A percentile compares a stretch with the other conserved stretches of the same genome.
These are phyloP conservation scores for Kingdonia uniflora DNA, from an alignment of 164 flowering plant genomes.

Conservation along the genomic window DNA sequence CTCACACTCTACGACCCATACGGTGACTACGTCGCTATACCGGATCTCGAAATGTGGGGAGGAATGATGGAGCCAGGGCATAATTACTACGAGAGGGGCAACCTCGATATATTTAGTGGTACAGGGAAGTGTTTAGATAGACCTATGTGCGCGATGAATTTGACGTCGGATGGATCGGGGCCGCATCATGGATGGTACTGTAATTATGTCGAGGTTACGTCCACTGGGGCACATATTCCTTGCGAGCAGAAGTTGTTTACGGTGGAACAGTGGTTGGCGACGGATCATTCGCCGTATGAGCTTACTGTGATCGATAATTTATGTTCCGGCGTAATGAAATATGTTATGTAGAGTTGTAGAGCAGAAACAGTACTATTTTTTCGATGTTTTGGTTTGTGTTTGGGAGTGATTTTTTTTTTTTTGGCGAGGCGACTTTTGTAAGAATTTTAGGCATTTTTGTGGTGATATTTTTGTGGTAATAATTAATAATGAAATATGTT, in stretches of 20 bases:
- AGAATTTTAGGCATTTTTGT: too few relatives aligned
- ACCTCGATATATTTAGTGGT: constrained; percentile 81
- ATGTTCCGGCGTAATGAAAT: constrained; percentile 21
- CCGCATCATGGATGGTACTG: constrained; percentile 72
- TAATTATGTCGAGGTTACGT: constrained; percentile 74
- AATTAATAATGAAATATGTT: too few relatives aligned
- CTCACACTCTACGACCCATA: constrained; percentile 25
- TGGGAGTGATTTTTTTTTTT: too few relatives aligned
- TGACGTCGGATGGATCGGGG: constrained; percentile 81
- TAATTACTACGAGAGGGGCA: constrained; percentile 85
- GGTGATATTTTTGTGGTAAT: too few relatives aligned
- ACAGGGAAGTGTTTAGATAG: constrained; percentile 37
- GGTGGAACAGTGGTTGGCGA: constrained; percentile 84
- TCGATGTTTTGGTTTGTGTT: too few relatives aligned
- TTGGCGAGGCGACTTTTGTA: too few relatives aligned
- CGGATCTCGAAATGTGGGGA: constrained; percentile 65
- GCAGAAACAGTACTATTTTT: too few relatives aligned
- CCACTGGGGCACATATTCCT: constrained; percentile 46
- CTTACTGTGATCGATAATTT: constrained; percentile 33
- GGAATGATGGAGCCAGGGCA: constrained; percentile 62
- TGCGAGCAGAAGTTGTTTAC: constrained; percentile 49
- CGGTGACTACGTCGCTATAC: constrained; percentile 28
- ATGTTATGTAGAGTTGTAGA: too few relatives aligned
- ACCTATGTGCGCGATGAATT: constrained; percentile 56
- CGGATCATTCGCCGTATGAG: constrained; percentile 44